Conservation (phyloP, 768 basidiomycete species). For the Phlebiopsis gigantea region DNA sequence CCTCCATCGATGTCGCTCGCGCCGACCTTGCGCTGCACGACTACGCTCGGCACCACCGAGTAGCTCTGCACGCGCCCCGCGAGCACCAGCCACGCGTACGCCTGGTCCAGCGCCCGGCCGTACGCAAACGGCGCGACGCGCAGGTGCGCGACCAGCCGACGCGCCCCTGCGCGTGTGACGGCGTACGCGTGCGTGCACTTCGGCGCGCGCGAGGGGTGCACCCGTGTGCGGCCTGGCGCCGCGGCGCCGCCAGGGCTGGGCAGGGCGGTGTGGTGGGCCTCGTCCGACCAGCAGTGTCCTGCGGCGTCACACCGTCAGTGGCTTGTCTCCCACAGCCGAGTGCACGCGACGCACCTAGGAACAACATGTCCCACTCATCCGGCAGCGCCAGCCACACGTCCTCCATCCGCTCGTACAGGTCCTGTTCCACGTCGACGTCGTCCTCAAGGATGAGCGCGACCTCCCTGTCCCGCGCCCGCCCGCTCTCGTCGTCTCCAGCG, state of each 20-base stretch:
- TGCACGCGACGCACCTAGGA: constrained; percentile 44
- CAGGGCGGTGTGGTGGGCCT: constrained; percentile 41
- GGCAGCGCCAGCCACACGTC: constrained; percentile 51
- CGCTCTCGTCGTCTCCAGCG: not conserved
- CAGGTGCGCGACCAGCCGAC: constrained; percentile 53
- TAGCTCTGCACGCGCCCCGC: constrained; percentile 51
- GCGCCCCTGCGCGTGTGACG: constrained; percentile 54
- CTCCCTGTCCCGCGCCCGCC: constrained; percentile 10
- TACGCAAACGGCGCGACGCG: constrained; percentile 66
- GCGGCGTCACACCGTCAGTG: not conserved
- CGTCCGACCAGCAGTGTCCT: constrained; percentile 83
- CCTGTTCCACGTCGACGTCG: constrained; percentile 72
- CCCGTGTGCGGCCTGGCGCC: constrained; percentile 17
- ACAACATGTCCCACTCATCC: constrained; percentile 65
- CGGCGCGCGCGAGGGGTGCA: constrained; percentile 57
- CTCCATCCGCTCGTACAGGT: constrained; percentile 40
- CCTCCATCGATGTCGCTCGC: constrained; percentile 49
- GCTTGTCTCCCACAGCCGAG: not conserved
- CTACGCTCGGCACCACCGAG: constrained; percentile 62
- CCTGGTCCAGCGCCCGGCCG: constrained; percentile 74
- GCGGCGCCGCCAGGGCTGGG: not conserved
- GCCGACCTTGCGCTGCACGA: constrained; percentile 57
- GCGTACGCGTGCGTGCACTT: constrained; percentile 75
- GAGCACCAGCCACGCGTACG: constrained; percentile 60
- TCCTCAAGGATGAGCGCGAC: constrained; percentile 66